Conservation (phyloP, 148 eudicot species). For the Mesembryanthemum crystallinum region DNA sequence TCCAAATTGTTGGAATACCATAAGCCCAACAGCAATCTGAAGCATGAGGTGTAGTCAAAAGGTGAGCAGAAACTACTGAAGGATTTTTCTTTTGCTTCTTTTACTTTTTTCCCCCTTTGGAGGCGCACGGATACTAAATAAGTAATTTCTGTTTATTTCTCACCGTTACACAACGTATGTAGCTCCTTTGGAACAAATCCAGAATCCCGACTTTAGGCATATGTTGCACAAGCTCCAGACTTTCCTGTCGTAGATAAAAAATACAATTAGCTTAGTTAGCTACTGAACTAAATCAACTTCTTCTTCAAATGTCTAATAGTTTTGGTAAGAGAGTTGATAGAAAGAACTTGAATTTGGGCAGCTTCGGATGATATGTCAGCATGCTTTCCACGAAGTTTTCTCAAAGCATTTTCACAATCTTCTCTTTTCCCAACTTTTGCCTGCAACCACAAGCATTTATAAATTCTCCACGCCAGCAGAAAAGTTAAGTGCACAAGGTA, state of each 20-base stretch:
- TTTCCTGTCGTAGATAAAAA: background rate
- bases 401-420: slow-evolving; percentile 49
- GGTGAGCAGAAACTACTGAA: background rate
- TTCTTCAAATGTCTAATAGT: background rate
- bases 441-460: slow-evolving; percentile 28
- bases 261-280: background rate
- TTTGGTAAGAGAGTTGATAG: background rate
- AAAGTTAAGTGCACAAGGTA: background rate
- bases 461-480: too few relatives aligned
- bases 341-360: slow-evolving; percentile 47
- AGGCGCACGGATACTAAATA: too few relatives aligned
- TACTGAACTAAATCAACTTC: background rate
- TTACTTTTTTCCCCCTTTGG: background rate
- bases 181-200: slow-evolving; percentile 60
- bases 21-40: slow-evolving; percentile 42
- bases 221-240: slow-evolving; percentile 16
- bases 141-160: background rate
- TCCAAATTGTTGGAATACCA: slow-evolving; percentile 42
- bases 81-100: background rate
- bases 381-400: slow-evolving; percentile 51
- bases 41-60: background rate
- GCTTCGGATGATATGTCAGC: slow-evolving; percentile 54
- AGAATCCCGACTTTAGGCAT: slow-evolving; percentile 53
- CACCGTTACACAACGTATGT: slow-evolving; percentile 55
- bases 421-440: slow-evolving; percentile 49